A percentile compares a stretch with the other conserved stretches of the same genome.
Evolutionary conservation across 768 basidiomycete genomes (phyloP).

Genomic region (Leucocoprinus leucothites): DNA sequence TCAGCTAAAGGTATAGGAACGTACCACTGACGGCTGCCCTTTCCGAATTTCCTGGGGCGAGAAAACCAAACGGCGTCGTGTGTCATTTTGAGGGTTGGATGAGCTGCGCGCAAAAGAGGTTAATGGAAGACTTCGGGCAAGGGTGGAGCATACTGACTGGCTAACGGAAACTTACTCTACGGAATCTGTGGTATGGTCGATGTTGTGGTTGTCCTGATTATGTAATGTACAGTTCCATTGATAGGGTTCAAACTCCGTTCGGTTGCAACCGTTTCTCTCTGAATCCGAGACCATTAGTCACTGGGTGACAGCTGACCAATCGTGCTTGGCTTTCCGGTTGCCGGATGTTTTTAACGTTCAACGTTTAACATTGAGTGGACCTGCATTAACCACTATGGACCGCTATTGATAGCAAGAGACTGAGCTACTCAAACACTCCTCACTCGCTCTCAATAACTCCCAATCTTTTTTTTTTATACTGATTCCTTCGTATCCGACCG

Average conservation of each 20-base stretch:
- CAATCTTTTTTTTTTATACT: no score
- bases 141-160: conserved; percentile 24
- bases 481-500: no score
- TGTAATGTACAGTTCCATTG: conserved; percentile 33
- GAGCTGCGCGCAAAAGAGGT: conserved; percentile 10
- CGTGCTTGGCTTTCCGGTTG: no score
- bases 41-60: conserved; percentile 92
- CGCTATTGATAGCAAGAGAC: no score
- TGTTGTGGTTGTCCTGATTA: conserved; percentile 22
- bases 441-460: no score
- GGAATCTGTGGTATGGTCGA: conserved; percentile 12
- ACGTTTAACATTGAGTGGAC: no score
- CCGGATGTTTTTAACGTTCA: no score
- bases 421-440: no score
- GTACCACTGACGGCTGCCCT: conserved; percentile 93
- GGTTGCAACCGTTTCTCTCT: neutral
- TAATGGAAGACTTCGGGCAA: neutral
- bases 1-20: conserved; percentile 22
- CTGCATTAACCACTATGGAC: no score
- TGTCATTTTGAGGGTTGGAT: conserved; percentile 65
- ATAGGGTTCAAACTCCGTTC: conserved; percentile 25
- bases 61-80: conserved; percentile 99
- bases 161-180: conserved; percentile 19
- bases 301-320: no score
- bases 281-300: no score